Evolutionary conservation across 1,284 basidiomycete species (phyloP).

Genomic region (Leucoagaricus sp.): DNA sequence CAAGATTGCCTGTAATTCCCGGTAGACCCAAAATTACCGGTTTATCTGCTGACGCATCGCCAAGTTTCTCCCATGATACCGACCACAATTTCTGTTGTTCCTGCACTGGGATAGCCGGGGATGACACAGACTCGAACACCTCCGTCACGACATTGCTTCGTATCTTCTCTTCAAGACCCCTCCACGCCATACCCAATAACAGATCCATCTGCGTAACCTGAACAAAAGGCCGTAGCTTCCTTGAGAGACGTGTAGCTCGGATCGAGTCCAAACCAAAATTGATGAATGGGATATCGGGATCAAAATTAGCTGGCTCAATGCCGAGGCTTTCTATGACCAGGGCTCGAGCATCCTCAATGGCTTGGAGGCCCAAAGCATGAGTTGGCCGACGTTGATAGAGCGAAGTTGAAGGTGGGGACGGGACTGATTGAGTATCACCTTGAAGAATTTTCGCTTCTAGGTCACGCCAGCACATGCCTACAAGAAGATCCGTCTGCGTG

Average conservation of each 20-base stretch:
- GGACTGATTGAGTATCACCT: neutral
- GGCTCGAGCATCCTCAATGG: conserved; percentile 10
- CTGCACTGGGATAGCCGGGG: neutral
- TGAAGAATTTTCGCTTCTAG: conserved; percentile 17
- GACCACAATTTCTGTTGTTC: neutral
- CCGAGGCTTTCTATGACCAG: conserved; percentile 25
- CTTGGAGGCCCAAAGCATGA: neutral
- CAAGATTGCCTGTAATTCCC: neutral
- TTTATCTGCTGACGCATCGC: neutral
- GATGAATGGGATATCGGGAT: conserved; percentile 38
- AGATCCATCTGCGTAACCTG: conserved; percentile 39
- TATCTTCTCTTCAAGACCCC: neutral
- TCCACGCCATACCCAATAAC: conserved; percentile 19
- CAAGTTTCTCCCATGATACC: neutral
- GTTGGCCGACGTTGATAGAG: neutral
- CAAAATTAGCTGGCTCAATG: conserved; percentile 34
- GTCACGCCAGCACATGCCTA: conserved; percentile 4
- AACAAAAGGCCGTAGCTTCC: conserved; percentile 30
- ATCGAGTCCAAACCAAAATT: conserved; percentile 44
- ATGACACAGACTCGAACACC: neutral
- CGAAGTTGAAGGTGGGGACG: neutral
- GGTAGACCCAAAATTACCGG: neutral
- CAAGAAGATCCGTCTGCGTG: conserved; percentile 39
- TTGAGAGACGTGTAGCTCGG: conserved; percentile 36
- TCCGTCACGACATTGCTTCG: neutral